Conservation (phyloP, 441 rosid species). For the Breynia disticha region DNA sequence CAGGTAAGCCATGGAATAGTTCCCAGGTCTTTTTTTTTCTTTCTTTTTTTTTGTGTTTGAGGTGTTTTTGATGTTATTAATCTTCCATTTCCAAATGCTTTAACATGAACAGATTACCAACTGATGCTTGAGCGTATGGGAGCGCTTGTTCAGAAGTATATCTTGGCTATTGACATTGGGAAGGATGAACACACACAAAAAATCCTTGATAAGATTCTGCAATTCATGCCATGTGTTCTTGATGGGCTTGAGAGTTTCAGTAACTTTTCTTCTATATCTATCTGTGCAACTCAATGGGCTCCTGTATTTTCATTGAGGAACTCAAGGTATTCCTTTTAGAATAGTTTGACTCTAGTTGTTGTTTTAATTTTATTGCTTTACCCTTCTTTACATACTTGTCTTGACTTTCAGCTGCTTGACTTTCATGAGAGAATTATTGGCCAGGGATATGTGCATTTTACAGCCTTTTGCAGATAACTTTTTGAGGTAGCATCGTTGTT, state of each 20-base stretch:
- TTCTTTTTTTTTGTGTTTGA: neutral
- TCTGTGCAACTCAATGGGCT: conserved; percentile 55
- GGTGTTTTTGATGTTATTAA: neutral
- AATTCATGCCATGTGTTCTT: conserved; percentile 54
- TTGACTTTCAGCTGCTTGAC: conserved; percentile 51
- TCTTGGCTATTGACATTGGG: conserved; percentile 23
- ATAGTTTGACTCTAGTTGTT: conserved; percentile 11
- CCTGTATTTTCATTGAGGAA: conserved; percentile 53
- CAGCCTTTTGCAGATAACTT: conserved; percentile 39
- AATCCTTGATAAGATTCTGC: conserved; percentile 55
- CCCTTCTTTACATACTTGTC: conserved; percentile 2
- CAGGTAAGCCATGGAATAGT: conserved; percentile 41
- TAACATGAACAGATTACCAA: conserved; percentile 47
- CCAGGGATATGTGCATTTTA: conserved; percentile 36
- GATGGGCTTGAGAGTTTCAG: conserved; percentile 33
- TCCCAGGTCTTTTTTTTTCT: conserved; percentile 11
- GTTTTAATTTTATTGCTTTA: neutral
- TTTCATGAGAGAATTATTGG: conserved; percentile 53
- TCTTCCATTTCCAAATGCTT: neutral
- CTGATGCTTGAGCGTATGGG: conserved; percentile 42
- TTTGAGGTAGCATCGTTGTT: conserved; percentile 39
- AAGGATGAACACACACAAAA: conserved; percentile 31
- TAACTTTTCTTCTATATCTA: conserved; percentile 33
- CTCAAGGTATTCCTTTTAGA: conserved; percentile 41
- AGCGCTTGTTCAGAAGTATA: conserved; percentile 34